Conservation (phyloP, 2,329 filamentous ascomycete genomes). For the Aplosporella prunicola region DNA sequence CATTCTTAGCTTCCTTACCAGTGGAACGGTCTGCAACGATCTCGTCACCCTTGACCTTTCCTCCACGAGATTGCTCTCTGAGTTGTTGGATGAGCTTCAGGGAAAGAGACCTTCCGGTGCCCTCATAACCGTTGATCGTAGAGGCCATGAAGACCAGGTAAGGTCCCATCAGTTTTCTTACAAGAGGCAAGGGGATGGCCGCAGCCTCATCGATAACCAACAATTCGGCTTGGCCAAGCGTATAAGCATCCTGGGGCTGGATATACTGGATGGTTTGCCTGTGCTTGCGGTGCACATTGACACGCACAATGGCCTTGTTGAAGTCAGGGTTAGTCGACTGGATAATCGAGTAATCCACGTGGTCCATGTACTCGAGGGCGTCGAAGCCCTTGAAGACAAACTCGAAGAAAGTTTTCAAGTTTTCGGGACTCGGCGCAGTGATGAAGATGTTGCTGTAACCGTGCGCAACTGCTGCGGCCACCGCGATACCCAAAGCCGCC, state of each 20-base stretch:
- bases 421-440: conserved; percentile 93
- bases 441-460: conserved; percentile 99
- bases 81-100: conserved; percentile 96
- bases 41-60: conserved; percentile 45
- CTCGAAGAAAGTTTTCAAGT: conserved; percentile 96
- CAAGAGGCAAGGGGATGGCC: conserved; percentile 85
- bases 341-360: conserved; percentile 94
- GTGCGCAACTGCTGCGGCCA: conserved; percentile 87
- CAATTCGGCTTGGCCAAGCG: conserved; percentile 87
- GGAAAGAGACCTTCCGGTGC: conserved; percentile 87
- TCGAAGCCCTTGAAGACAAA: conserved; percentile 99
- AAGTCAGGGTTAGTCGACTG: conserved; percentile 98
- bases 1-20: conserved; percentile 50
- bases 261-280: conserved; percentile 98
- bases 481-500: conserved; percentile 84
- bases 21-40: conserved; percentile 69
- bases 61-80: conserved; percentile 75
- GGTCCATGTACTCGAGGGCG: conserved; percentile 83
- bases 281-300: conserved; percentile 91
- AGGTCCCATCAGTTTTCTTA: conserved; percentile 88
- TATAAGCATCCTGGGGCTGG: conserved; percentile 89
- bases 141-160: conserved; percentile 99
- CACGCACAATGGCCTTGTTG: conserved; percentile 96
- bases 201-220: conserved; percentile 96
- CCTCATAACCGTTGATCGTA: conserved; percentile 97